These are phyloP conservation scores for Debaryomyces subglobosus DNA, from an alignment of 1,139 yeast species.

Conservation along the genomic window DNA sequence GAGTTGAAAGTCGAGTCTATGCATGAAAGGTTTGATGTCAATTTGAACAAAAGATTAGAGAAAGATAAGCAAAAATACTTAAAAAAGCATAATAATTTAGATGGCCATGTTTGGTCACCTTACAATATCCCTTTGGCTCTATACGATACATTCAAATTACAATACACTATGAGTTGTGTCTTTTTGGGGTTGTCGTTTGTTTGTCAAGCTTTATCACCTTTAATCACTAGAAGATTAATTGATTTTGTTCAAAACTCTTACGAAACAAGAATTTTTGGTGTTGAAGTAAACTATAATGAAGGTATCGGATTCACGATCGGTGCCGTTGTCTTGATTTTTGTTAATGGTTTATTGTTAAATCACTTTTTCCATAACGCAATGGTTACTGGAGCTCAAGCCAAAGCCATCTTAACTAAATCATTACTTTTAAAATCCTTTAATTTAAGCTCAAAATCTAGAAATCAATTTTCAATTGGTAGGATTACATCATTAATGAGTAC, in stretches of 20 bases:
- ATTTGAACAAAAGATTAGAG: constrained; percentile 27
- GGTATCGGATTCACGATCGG: constrained; percentile 48
- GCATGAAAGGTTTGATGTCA: constrained; percentile 34
- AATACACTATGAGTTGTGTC: constrained; percentile 37
- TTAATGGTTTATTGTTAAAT: constrained; percentile 46
- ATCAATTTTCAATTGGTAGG: constrained; percentile 42
- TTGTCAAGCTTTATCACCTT: constrained; percentile 46
- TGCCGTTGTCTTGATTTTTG: constrained; percentile 41
- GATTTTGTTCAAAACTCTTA: constrained; percentile 31
- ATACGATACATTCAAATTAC: constrained; percentile 41
- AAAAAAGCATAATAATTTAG: constrained; percentile 25
- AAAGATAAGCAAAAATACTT: constrained; percentile 28
- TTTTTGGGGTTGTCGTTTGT: constrained; percentile 42
- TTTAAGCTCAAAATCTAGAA: constrained; percentile 37
- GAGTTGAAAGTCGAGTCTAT: constrained; percentile 44
- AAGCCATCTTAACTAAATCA: constrained; percentile 44
- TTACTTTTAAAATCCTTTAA: constrained; percentile 43
- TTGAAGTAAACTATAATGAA: constrained; percentile 34
- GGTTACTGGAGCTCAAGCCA: constrained; percentile 51
- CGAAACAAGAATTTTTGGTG: constrained; percentile 38
- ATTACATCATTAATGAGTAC: constrained; percentile 49
- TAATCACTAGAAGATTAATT: constrained; percentile 42
- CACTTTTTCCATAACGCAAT: constrained; percentile 49
- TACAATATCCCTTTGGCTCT: constrained; percentile 39
- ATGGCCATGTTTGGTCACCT: constrained; percentile 40